Evolutionary conservation across 345 rosid species (phyloP).

Genomic region (Salix exigua): DNA sequence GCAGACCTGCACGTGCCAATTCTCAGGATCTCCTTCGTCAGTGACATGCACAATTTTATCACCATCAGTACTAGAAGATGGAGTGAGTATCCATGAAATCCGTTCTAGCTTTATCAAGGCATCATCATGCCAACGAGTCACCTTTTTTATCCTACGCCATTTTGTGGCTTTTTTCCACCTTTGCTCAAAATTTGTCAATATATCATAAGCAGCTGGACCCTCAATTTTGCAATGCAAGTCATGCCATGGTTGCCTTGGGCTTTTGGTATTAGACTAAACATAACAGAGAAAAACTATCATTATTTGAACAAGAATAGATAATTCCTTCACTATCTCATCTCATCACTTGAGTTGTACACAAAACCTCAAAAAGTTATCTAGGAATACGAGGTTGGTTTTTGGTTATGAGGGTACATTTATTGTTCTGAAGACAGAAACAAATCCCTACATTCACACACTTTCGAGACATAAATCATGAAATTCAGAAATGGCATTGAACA

Average conservation of each 20-base stretch:
- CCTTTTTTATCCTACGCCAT: conserved; percentile 51
- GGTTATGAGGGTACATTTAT: too few relatives aligned
- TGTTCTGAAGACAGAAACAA: too few relatives aligned
- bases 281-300: not conserved
- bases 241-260: conserved; percentile 86
- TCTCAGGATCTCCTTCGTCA: conserved; percentile 51
- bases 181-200: conserved; percentile 61
- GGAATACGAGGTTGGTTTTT: not conserved
- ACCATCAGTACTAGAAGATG: conserved; percentile 40
- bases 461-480: too few relatives aligned
- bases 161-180: conserved; percentile 57
- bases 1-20: conserved; percentile 69
- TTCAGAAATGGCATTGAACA: too few relatives aligned
- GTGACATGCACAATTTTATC: conserved; percentile 30
- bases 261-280: conserved; percentile 35
- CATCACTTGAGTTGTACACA: not conserved
- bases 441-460: too few relatives aligned
- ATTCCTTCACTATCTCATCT: not conserved
- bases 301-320: not conserved
- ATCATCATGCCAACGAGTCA: conserved; percentile 49
- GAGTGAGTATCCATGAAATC: conserved; percentile 54
- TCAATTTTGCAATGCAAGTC: conserved; percentile 71
- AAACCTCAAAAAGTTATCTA: not conserved
- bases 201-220: conserved; percentile 72
- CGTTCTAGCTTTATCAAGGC: conserved; percentile 52